Percentiles rank a stretch among this genome's conserved stretches.
These are phyloP conservation scores for Diplotaxis tenuifolia DNA, from an alignment of 345 rosid genomes.

Conservation along the genomic window DNA sequence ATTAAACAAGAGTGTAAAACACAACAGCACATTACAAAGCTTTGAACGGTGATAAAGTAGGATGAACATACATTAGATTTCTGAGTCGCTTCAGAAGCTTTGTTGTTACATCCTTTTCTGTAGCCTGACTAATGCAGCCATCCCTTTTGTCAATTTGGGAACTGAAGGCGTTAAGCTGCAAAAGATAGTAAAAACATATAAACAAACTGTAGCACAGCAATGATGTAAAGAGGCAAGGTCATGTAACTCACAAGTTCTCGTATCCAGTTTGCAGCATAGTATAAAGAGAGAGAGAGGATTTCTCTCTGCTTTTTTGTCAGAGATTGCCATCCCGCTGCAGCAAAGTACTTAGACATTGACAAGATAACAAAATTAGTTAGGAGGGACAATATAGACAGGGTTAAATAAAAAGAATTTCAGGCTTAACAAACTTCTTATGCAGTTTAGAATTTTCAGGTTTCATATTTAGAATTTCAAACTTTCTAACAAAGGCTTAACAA, in stretches of 20 bases:
- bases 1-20: conserved; percentile 13
- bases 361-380: conserved; percentile 37
- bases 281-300: conserved; percentile 57
- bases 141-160: conserved; percentile 59
- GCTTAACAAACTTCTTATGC: background rate
- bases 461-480: background rate
- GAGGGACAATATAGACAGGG: background rate
- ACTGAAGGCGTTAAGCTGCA: conserved; percentile 80
- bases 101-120: conserved; percentile 55
- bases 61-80: conserved; percentile 64
- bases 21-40: conserved; percentile 7
- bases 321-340: conserved; percentile 51
- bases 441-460: background rate
- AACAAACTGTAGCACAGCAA: conserved; percentile 3
- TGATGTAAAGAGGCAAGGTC: background rate
- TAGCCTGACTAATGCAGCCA: conserved; percentile 56
- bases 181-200: conserved; percentile 16
- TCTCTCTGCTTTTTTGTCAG: conserved; percentile 68
- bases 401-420: background rate
- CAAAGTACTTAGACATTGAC: conserved; percentile 56
- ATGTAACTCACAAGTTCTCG: conserved; percentile 64
- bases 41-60: conserved; percentile 2
- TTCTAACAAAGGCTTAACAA: background rate
- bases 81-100: conserved; percentile 70
- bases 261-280: conserved; percentile 75